Percentiles rank a stretch among this genome's conserved stretches.
Evolutionary conservation across 768 basidiomycete genomes (phyloP).

Genomic region (Naematelia encephala): DNA sequence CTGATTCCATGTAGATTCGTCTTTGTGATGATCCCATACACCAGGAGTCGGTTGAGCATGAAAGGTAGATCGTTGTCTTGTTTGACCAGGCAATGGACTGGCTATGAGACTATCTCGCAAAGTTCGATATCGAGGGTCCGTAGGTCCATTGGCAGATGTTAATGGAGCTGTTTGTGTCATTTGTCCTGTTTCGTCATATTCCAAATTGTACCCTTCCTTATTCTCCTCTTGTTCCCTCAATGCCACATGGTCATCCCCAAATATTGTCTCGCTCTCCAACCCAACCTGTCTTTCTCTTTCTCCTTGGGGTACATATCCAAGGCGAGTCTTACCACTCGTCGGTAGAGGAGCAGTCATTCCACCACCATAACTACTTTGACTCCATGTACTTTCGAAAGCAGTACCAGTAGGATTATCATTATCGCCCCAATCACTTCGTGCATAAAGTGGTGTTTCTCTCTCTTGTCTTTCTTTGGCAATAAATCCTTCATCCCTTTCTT

Average conservation of each 20-base stretch:
- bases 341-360: conserved; percentile 4
- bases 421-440: conserved; percentile 15
- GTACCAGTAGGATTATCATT: conserved; percentile 2
- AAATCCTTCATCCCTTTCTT: not conserved
- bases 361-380: conserved; percentile 7
- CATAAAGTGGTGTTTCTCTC: conserved; percentile 18
- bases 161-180: not conserved
- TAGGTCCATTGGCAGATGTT: not conserved
- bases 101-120: not conserved
- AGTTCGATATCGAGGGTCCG: not conserved
- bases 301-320: not conserved
- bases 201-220: too few species aligned
- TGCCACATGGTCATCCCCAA: too few species aligned
- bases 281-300: conserved; percentile 2
- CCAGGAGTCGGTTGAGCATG: not conserved
- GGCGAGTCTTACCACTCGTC: conserved; percentile 1
- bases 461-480: not conserved
- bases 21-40: conserved; percentile 1
- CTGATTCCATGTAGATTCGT: not conserved
- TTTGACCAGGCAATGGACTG: not conserved
- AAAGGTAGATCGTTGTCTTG: not conserved
- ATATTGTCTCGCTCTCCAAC: too few species aligned
- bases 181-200: not conserved
- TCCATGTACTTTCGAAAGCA: not conserved
- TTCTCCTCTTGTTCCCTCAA: too few species aligned